Evolutionary conservation across 2,329 filamentous ascomycete genomes (phyloP), one percentile per base, ranked within the genome.

Genomic region (Lomentospora prolificans): DNA sequence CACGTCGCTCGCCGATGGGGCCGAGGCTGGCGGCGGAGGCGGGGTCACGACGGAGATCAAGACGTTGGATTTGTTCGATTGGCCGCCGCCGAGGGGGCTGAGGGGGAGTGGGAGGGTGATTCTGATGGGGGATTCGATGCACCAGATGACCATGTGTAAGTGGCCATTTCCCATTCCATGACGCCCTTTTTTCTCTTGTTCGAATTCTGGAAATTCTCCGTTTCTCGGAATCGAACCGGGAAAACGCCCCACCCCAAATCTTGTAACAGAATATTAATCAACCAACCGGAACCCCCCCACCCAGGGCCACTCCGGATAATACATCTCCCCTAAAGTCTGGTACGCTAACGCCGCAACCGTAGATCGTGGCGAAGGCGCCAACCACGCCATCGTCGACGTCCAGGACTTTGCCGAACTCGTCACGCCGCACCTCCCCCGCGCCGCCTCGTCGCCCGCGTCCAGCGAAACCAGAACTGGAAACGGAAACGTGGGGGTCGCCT

Each of bases 111-210:
- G 74, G 0, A 67, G 69, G 2, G 73, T 71, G 0, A 70, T 76
- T 0, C 60, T 82, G 1, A 69, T 79, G 57, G 79, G 80, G 0
- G 80, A 83, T 63, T 74, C 79, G 0, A 69, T 80, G 3, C 79
- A 83, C 63, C 71, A 76, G 0, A 82, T 82, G 79, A 75, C 76
- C 0, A 82, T 82, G 79, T 82, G 77, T 82, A 71, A 65, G 77
- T 65, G n/a, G 14, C 12, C 31, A 25, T 62, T n/a, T 27, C 41
- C 39, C 3, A 12, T 3, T 48, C n/a, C n/a, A n/a, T n/a, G n/a
- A n/a, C n/a, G n/a, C n/a, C n/a, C n/a, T 36, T 7, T 25, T 14
- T 5, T 4, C 25, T 30, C 39, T 39, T 28, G 3, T 41, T 27
- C 14, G 46, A 39, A 25, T 52, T 52, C 46, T 53, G 3, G 5